Conservation (phyloP, 208 protist genomes). For the Acanthamoeba culbertsoni region DNA sequence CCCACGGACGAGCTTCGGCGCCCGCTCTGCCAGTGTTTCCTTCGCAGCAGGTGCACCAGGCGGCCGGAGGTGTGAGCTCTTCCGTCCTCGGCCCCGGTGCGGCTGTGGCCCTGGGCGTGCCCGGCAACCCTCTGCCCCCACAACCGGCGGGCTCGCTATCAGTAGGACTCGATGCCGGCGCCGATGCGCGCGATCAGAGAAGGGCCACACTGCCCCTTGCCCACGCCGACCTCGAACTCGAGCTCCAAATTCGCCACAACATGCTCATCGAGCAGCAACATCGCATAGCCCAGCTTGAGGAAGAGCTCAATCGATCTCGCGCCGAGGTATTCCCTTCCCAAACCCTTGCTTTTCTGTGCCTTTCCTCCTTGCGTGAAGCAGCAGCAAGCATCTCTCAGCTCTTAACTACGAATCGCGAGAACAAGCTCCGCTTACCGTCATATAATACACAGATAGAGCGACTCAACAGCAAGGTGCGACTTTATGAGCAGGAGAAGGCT, state of each 20-base stretch:
- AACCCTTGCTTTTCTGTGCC: background rate
- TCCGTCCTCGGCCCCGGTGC: too few relatives aligned
- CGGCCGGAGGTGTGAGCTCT: background rate
- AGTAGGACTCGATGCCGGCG: background rate
- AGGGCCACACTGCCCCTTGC: constrained; percentile 16
- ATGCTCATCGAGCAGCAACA: constrained; percentile 66
- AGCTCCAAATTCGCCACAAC: constrained; percentile 55
- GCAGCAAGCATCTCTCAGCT: background rate
- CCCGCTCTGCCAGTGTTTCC: background rate
- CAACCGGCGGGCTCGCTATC: background rate
- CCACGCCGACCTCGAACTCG: constrained; percentile 48
- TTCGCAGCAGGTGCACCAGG: background rate
- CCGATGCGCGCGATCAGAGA: background rate
- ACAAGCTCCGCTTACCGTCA: background rate
- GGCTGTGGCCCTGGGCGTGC: too few relatives aligned
- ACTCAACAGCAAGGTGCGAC: constrained; percentile 64
- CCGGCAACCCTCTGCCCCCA: background rate
- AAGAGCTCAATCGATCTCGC: constrained; percentile 59
- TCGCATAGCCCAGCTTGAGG: constrained; percentile 62
- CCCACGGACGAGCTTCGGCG: background rate
- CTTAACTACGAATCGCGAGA: background rate
- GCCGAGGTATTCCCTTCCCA: background rate
- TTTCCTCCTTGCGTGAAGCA: background rate
- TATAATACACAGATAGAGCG: constrained; percentile 66
- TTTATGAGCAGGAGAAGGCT: constrained; percentile 73